Base-by-base conservation (phyloP, 1,139 yeast species). In the Candida anutae region DNA sequence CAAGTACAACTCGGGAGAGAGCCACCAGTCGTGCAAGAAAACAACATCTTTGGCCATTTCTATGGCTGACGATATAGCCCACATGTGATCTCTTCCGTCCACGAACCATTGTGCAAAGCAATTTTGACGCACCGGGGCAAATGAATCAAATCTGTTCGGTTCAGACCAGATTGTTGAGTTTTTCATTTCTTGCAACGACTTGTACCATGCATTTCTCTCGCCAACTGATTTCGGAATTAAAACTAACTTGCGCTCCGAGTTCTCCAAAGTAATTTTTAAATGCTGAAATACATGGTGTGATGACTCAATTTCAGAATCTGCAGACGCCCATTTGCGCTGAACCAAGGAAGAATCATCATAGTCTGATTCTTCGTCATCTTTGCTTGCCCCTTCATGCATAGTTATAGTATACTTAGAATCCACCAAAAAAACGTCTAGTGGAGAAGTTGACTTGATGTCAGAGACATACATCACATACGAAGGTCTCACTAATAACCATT, bases 1-100 rank as follows among this genome's bases (percentile, higher is more conserved):
- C 57, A 93, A 61, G 45, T 93, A 90, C 8, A 90, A 52, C 50
- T 93, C 98, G 0, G 99, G 99, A 8, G 93, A 74, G 18, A 93
- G 62, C 98, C 98, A 93, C 99, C 99, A 93, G 50, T 90, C 99
- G 50, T 90, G 97, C 30, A 93, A 85, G 50, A 79, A 93, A 24
- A 93, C 81, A 2, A 83, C 93, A 58, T 90, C 98, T 43, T 78
- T 78, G 1, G 99, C 98, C 84, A 84, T 78, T 42, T 81, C 88
- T 35, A 90, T 62, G 0, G 97, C 98, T 5, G 87, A 76, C 23
- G 95, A 83, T 4, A 88, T 77, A 1, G 96, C 94, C 97, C 97
- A 93, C 58, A 85, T 82, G 53, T 93, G 84, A 53, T 93, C 98
- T 46, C 97, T 63, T 3, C 84, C 98, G 55, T 93, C 99, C 5